Conservation (phyloP, 2,329 filamentous ascomycete species). For the Colletotrichum orbiculare region DNA sequence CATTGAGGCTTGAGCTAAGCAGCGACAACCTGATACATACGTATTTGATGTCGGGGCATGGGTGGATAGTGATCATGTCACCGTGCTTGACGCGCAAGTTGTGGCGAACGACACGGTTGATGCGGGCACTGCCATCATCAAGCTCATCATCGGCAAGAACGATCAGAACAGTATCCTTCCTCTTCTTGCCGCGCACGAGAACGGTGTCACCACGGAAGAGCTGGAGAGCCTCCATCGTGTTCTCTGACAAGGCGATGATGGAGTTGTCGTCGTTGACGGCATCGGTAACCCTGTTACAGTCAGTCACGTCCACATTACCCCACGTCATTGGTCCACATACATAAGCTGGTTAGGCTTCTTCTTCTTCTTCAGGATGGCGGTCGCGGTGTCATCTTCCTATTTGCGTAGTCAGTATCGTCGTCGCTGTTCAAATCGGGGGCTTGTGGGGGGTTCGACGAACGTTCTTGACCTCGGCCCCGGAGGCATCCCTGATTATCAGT, state of each 20-base stretch:
- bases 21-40: conserved; percentile 66
- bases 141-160: conserved; percentile 97
- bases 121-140: conserved; percentile 94
- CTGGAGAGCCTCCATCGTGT: conserved; percentile 98
- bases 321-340: conserved; percentile 63
- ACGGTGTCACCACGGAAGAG: conserved; percentile 99
- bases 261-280: conserved; percentile 99
- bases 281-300: conserved; percentile 84
- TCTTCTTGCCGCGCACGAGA: conserved; percentile 98
- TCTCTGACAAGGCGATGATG: conserved; percentile 97
- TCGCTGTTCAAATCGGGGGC: conserved; percentile 25
- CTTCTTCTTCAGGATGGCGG: conserved; percentile 99
- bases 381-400: conserved; percentile 90
- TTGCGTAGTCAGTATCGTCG: conserved; percentile 47
- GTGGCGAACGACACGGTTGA: conserved; percentile 98
- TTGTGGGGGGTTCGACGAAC: conserved; percentile 61
- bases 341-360: conserved; percentile 99
- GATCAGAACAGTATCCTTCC: conserved; percentile 98
- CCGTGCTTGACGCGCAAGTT: conserved; percentile 99
- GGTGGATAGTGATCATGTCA: conserved; percentile 96
- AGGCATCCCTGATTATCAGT: conserved; percentile 77
- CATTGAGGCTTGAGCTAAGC: conserved; percentile 35
- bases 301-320: conserved; percentile 23
- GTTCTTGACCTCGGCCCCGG: conserved; percentile 86
- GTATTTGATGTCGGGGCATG: conserved; percentile 99